Base-by-base conservation (phyloP, 78 protist species). In the Chrysochromulina parva region DNA sequence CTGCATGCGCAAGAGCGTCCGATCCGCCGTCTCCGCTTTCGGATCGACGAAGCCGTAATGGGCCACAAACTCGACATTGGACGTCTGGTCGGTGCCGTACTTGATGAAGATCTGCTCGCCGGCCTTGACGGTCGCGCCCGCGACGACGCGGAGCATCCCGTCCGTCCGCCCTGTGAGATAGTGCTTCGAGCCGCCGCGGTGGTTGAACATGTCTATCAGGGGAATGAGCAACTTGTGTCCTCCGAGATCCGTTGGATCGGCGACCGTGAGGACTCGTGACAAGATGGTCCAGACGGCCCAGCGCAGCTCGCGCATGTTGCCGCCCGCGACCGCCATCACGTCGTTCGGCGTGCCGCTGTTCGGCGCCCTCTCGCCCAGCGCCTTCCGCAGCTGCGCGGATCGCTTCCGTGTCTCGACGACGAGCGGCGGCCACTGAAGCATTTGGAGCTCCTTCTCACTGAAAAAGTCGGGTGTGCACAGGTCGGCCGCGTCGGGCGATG, bases 1-100 rank as follows among this genome's bases (percentile, higher is more conserved):
- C 3, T 74, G 53, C 82, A 19, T 19, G n/a, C 26, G 13, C 20
- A 74, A 3, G 57, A 74, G 6, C 6, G 57, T 26, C 19, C 22
- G 28, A n/a, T 74, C 82, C 13, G 82, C 82, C 20, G 57, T n/a
- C 14, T 22, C 82, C 57, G 82, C 82, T 24, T 53, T 19, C 3
- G 82, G 82, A 55, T 74, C 82, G 53, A 74, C 22, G 55, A 74
- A 74, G 82, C 82, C 82, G 55, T 74, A 74, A 13, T 74, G 82
- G n/a, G 28, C 53, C 14, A 74, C 57, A 55, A 74, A 48, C 55
- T 74, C 82, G 19, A n/a, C 82, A 13, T 74, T 74, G 19, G 82
- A 74, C 4, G 82, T 74, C 28, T 4, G 28, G 26, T 2, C 17
- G 24, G 53, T 48, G 50, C 82, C 82, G 82, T 74, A 74, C 24